phyloP scores from a whole-genome alignment of 208 protist species.

The Wallacemonas sp. region DNA sequence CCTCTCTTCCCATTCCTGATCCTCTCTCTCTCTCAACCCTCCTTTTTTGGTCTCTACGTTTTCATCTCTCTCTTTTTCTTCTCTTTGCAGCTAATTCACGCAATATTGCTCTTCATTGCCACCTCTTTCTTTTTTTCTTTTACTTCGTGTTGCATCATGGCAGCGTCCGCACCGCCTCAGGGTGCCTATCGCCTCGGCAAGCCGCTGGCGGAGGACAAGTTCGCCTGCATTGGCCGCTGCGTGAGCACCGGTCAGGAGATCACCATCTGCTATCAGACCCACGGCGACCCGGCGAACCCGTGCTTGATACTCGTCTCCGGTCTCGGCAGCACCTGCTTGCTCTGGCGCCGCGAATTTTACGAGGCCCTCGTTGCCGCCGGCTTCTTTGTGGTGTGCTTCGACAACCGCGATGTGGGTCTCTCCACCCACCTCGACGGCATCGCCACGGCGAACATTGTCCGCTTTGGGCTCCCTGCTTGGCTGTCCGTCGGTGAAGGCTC shows the following conservation, averaged over 20 bases:
- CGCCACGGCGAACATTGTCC: constrained; percentile 31
- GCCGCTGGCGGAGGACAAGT: constrained; percentile 50
- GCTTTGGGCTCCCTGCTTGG: constrained; percentile 50
- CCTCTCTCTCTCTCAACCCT: constrained; percentile 18
- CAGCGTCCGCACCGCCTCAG: background rate
- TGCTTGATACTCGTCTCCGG: constrained; percentile 68
- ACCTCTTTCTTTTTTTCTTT: background rate
- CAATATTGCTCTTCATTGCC: background rate
- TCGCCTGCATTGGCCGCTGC: constrained; percentile 49
- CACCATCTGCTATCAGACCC: constrained; percentile 65
- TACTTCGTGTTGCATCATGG: background rate
- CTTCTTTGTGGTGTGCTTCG: constrained; percentile 72
- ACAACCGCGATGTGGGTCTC: constrained; percentile 76
- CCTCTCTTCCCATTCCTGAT: background rate
- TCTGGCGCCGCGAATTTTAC: constrained; percentile 39
- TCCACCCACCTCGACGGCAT: constrained; percentile 56
- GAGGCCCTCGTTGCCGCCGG: constrained; percentile 32
- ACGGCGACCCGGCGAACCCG: constrained; percentile 48
- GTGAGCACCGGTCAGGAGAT: constrained; percentile 45
- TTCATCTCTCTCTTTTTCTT: background rate
- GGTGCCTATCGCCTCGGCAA: constrained; percentile 2
- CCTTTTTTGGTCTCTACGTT: background rate
- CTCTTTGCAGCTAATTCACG: too few relatives aligned
- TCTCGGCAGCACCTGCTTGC: constrained; percentile 19
- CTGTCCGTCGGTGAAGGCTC: constrained; percentile 40